Base-by-base conservation (phyloP, 2,329 filamentous ascomycete species). In the Hymenoscyphus linearis region DNA sequence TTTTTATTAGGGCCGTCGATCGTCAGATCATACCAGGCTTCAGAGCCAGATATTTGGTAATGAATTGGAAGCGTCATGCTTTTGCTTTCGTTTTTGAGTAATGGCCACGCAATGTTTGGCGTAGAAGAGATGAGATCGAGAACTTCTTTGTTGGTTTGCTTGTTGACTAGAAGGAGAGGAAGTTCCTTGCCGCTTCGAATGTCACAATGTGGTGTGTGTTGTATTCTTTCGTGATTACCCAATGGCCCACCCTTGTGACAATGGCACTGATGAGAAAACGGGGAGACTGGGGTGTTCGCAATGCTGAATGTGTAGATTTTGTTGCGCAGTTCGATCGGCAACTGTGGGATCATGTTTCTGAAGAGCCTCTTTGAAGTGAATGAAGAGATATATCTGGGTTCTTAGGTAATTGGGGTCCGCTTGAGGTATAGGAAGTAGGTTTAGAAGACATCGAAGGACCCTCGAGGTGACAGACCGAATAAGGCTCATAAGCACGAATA, bases 1-100 rank as follows among this genome's bases (percentile, higher is more conserved):
- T 34, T 4, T 31, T n/a, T 16, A n/a, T 18, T 25, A 3, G 31
- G 40, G n/a, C 27, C 27, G 18, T 57, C 55, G 14, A 26, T 52
- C 16, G 36, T 50, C 4, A 47, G 18, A 57, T 50, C 31, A 13
- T 44, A 57, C 55, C 55, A 57, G 16, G 53, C 53, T 35, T 55
- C 18, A 13, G n/a, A 25, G 31, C 13, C n/a, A 4, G 31, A 55
- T 36, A 7, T 55, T 31, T 57, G 55, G 37, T 31, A 57, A 47
- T 47, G 40, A 2, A 50, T 50, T 14, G 25, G 37, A 47, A 37
- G 27, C 7, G 40, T 13, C n/a, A 47, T 18, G 7, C 40, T n/a
- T 18, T 47, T 10, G 7, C n/a, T 47, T 12, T 47, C n/a, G 9
- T 47, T 47, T 22, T 47, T n/a, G 40, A 10, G 22, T 22, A 12